A percentile compares a stretch with the other conserved stretches of the same genome.
These are phyloP conservation scores for Hippophae rhamnoides DNA, from an alignment of 306 rosid genomes.

Conservation along the genomic window DNA sequence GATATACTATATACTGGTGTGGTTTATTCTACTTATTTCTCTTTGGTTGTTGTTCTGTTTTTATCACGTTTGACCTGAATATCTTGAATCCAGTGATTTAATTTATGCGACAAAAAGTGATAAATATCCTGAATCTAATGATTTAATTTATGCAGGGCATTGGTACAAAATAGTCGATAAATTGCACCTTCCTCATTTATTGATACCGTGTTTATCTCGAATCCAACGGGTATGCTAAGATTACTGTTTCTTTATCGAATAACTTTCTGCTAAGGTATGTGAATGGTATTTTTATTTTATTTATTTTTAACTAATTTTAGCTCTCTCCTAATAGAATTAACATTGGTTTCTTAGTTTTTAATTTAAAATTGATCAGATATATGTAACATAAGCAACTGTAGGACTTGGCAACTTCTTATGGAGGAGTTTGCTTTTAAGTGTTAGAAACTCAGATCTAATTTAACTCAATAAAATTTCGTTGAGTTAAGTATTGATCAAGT, in stretches of 20 bases:
- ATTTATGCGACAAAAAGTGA: slow-evolving; percentile 29
- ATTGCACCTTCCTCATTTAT: slow-evolving; percentile 48
- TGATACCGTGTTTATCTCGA: slow-evolving; percentile 65
- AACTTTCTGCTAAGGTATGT: slow-evolving; percentile 53
- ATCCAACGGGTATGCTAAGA: slow-evolving; percentile 81
- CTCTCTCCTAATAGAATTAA: not conserved
- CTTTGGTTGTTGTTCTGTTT: too few relatives aligned
- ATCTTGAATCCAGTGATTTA: too few relatives aligned
- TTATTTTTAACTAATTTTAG: not conserved
- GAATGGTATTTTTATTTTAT: not conserved
- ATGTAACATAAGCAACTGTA: slow-evolving; percentile 3
- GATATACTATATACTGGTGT: too few relatives aligned
- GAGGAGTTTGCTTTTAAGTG: slow-evolving; percentile 28
- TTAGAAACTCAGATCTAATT: slow-evolving; percentile 38
- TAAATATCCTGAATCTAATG: slow-evolving; percentile 29
- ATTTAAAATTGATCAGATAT: slow-evolving; percentile 42
- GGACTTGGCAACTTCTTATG: too few relatives aligned
- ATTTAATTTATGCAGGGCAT: slow-evolving; percentile 43
- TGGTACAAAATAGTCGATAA: slow-evolving; percentile 48
- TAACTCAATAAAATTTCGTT: too few relatives aligned
- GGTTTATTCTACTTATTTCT: too few relatives aligned
- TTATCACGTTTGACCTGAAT: too few relatives aligned
- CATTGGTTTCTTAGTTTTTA: slow-evolving; percentile 7
- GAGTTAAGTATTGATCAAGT: too few relatives aligned
- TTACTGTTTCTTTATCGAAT: slow-evolving; percentile 61